Conservation (phyloP, 164 flowering plant genomes). For the Vitis labrusca region DNA sequence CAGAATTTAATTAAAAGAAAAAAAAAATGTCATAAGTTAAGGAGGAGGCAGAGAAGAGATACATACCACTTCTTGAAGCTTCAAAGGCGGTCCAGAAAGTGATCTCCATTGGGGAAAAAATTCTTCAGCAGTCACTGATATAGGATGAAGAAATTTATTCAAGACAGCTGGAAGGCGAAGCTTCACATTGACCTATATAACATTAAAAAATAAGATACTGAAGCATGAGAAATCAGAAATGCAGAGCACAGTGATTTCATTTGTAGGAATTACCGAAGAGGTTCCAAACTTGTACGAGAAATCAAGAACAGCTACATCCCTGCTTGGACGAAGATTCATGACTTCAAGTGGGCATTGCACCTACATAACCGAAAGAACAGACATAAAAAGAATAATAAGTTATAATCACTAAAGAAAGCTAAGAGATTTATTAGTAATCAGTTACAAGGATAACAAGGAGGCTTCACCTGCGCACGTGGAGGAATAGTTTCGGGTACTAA, state of each 20-base stretch:
- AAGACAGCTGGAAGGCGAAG: conserved; percentile 94
- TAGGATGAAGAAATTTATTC: conserved; percentile 89
- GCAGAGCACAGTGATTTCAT: neutral
- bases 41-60: neutral
- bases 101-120: conserved; percentile 99
- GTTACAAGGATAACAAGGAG: conserved; percentile 5
- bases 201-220: conserved; percentile 3
- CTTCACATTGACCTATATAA: conserved; percentile 72
- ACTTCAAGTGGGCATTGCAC: conserved; percentile 97
- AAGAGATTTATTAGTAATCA: neutral
- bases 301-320: conserved; percentile 96
- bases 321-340: conserved; percentile 84
- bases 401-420: neutral
- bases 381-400: conserved; percentile 2
- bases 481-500: conserved; percentile 95
- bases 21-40: neutral
- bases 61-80: conserved; percentile 97
- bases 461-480: conserved; percentile 93
- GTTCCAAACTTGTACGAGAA: conserved; percentile 86
- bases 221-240: neutral
- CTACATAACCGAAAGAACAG: conserved; percentile 28
- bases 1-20: neutral
- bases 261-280: conserved; percentile 43
- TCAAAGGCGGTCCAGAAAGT: conserved; percentile 95
- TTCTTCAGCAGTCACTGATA: conserved; percentile 80